Percentiles rank a stretch among this genome's conserved stretches.
phyloP scores from a whole-genome alignment of 352 stramenopile species.

The Plasmopara viticola region DNA sequence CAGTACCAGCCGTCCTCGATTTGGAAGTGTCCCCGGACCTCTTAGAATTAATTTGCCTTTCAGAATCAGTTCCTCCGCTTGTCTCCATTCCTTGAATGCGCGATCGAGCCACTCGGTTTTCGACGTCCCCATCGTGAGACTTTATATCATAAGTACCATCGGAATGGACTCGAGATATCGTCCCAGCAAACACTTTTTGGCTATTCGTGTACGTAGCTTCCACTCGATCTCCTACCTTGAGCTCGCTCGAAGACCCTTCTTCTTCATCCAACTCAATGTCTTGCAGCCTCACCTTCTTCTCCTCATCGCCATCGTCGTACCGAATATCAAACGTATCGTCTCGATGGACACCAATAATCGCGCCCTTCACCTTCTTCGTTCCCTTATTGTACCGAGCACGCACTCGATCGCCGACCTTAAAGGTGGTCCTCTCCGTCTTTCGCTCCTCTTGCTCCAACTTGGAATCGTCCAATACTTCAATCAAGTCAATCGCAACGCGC shows the following conservation, averaged over 20 bases:
- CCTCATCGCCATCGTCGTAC: slow-evolving; percentile 54
- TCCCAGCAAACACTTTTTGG: slow-evolving; percentile 44
- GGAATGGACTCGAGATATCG: slow-evolving; percentile 49
- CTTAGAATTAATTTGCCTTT: not conserved
- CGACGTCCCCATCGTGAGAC: slow-evolving; percentile 44
- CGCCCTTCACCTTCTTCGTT: slow-evolving; percentile 28
- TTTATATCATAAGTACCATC: slow-evolving; percentile 47
- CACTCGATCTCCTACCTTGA: slow-evolving; percentile 24
- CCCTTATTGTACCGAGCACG: slow-evolving; percentile 41
- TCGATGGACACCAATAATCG: slow-evolving; percentile 29
- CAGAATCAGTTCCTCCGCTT: not conserved
- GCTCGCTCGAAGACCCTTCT: not conserved
- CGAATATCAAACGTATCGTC: slow-evolving; percentile 54
- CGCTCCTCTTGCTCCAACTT: slow-evolving; percentile 3
- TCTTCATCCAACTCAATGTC: slow-evolving; percentile 28
- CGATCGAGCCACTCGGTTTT: slow-evolving; percentile 30
- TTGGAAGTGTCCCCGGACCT: not conserved
- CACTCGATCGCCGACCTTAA: slow-evolving; percentile 33
- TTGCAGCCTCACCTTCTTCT: slow-evolving; percentile 25
- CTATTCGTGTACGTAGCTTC: slow-evolving; percentile 35
- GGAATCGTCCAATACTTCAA: slow-evolving; percentile 16
- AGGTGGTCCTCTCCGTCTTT: not conserved
- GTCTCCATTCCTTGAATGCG: slow-evolving; percentile 16
- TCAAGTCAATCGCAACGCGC: slow-evolving; percentile 17
- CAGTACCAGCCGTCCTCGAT: not conserved